phyloP scores from a whole-genome alignment of 305 asterid genomes.

The Fraxinus xanthoxyloides region DNA sequence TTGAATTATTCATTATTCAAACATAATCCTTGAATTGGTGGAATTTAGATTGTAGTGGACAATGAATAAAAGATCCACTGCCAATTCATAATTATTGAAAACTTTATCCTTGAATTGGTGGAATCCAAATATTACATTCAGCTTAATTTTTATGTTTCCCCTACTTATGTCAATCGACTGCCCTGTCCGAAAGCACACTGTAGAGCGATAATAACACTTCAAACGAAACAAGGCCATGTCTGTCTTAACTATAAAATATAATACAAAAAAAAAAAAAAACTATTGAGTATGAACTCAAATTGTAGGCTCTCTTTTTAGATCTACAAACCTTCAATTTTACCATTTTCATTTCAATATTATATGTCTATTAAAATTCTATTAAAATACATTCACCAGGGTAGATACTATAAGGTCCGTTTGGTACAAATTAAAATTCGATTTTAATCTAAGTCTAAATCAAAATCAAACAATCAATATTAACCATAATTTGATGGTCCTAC shows the following conservation, averaged over 20 bases:
- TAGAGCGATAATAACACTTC: background rate
- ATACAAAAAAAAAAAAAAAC: too few relatives aligned
- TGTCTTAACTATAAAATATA: background rate
- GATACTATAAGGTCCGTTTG: too few relatives aligned
- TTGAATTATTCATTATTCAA: background rate
- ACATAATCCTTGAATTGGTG: background rate
- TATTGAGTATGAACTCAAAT: too few relatives aligned
- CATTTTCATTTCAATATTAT: background rate
- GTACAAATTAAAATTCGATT: too few relatives aligned
- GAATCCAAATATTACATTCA: background rate
- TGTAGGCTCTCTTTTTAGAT: background rate
- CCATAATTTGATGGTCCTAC: too few relatives aligned
- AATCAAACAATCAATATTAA: too few relatives aligned
- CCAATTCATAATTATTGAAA: background rate
- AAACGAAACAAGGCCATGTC: background rate
- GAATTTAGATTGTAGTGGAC: background rate
- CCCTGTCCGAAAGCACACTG: background rate
- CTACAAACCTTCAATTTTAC: background rate
- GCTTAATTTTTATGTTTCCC: background rate
- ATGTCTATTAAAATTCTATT: background rate
- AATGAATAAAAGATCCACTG: background rate
- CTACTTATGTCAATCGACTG: background rate
- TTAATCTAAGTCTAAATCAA: too few relatives aligned
- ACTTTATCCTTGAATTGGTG: background rate
- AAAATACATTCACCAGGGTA: background rate